Evolutionary conservation across 2,329 filamentous ascomycete species (phyloP).

Genomic region (Fusarium begoniae): DNA sequence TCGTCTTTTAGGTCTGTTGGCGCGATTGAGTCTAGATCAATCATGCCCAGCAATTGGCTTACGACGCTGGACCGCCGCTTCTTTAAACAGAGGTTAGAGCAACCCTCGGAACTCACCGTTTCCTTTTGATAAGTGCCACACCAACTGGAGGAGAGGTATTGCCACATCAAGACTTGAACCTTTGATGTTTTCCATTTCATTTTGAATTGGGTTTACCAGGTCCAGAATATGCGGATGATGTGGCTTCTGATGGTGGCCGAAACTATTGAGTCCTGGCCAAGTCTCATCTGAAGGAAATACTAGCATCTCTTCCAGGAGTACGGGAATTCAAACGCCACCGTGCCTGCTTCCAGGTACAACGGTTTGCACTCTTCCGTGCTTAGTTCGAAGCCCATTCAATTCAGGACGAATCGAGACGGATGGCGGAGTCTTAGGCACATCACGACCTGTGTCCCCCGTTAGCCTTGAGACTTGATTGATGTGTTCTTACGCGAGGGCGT

Average conservation of each 20-base stretch:
- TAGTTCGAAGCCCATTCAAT: neutral
- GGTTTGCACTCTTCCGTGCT: neutral
- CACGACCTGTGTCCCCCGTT: neutral
- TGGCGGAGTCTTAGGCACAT: neutral
- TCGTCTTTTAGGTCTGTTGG: neutral
- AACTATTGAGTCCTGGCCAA: conserved; percentile 14
- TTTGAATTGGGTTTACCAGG: conserved; percentile 6
- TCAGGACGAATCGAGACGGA: neutral
- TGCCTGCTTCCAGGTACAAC: conserved; percentile 26
- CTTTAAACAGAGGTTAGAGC: neutral
- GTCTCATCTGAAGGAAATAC: conserved; percentile 10
- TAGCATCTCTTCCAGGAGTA: conserved; percentile 17
- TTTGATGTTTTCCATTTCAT: conserved; percentile 5
- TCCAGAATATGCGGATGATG: conserved; percentile 15
- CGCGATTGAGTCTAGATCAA: conserved; percentile 3
- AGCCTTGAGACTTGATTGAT: neutral
- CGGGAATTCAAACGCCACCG: conserved; percentile 39
- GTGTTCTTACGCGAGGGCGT: neutral
- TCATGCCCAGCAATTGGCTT: neutral
- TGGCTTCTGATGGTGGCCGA: conserved; percentile 17
- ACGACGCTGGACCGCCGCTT: conserved; percentile 1
- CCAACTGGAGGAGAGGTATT: conserved; percentile 10
- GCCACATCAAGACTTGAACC: conserved; percentile 23
- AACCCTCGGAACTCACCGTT: conserved; percentile 17
- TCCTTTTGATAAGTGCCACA: conserved; percentile 22